These are phyloP conservation scores for Golubevia sp. DNA, from an alignment of 1,284 basidiomycete genomes.

Conservation along the genomic window DNA sequence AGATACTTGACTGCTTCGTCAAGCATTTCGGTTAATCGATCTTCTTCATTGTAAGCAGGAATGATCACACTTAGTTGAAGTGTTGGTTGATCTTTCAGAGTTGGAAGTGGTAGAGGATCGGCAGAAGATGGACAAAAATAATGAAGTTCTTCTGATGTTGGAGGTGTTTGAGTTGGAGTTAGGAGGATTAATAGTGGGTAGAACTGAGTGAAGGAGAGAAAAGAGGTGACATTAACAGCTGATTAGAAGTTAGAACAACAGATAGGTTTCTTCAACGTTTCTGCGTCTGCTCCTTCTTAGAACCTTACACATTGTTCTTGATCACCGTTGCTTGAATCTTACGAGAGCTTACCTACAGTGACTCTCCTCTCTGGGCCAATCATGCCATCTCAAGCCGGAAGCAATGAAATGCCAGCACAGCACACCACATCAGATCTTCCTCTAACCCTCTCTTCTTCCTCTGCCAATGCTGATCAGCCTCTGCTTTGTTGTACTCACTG, in stretches of 20 bases:
- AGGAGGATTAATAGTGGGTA: not conserved
- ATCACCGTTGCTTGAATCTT: too few relatives aligned
- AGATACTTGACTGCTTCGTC: constrained; percentile 68
- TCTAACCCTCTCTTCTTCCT: too few relatives aligned
- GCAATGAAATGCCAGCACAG: too few relatives aligned
- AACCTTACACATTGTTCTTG: too few relatives aligned
- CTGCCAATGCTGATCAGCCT: too few relatives aligned
- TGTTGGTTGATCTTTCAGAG: constrained; percentile 64
- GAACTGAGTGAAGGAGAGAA: not conserved
- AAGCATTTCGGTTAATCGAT: constrained; percentile 81
- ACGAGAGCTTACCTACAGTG: too few relatives aligned
- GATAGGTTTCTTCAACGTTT: too few relatives aligned
- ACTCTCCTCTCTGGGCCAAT: too few relatives aligned
- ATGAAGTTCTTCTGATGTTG: not conserved
- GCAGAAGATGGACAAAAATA: constrained; percentile 57
- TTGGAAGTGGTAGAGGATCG: constrained; percentile 10
- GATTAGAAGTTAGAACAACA: too few relatives aligned
- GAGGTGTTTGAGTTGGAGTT: not conserved
- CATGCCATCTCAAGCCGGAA: too few relatives aligned
- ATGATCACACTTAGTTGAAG: constrained; percentile 75
- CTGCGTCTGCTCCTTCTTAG: too few relatives aligned
- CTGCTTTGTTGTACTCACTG: not conserved
- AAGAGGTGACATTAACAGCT: not conserved
- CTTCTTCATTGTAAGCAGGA: constrained; percentile 86
- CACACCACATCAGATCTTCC: too few relatives aligned